phyloP scores from a whole-genome alignment of 129 eudicot genomes.

The Smallanthus sonchifolius region DNA sequence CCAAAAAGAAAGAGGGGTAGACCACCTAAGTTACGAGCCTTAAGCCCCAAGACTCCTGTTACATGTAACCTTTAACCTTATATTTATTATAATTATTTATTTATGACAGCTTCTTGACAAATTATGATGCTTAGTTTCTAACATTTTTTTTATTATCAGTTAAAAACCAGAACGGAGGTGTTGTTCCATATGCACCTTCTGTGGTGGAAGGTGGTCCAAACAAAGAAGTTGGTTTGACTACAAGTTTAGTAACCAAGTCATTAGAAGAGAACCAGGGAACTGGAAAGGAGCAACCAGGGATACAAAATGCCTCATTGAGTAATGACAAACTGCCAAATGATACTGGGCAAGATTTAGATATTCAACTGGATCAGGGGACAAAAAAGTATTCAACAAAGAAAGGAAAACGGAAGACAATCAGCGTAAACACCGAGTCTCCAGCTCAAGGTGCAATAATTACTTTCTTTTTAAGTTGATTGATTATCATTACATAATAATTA shows the following conservation, averaged over 20 bases:
- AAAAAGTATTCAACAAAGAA: slow-evolving; percentile 22
- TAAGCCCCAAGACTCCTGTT: slow-evolving; percentile 14
- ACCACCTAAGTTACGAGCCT: slow-evolving; percentile 33
- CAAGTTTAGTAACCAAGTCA: slow-evolving; percentile 12
- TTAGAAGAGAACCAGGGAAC: slow-evolving; percentile 16
- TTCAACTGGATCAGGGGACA: slow-evolving; percentile 5
- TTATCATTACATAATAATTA: not conserved
- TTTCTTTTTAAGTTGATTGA: not conserved
- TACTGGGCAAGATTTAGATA: slow-evolving; percentile 18
- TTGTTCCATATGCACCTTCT: not conserved
- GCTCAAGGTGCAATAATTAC: slow-evolving; percentile 32
- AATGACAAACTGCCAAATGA: slow-evolving; percentile 16
- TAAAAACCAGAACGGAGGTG: slow-evolving; percentile 19
- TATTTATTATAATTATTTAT: not conserved
- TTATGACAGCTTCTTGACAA: not conserved
- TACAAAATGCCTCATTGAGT: slow-evolving; percentile 1
- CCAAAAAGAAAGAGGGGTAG: slow-evolving; percentile 65
- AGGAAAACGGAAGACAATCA: slow-evolving; percentile 32
- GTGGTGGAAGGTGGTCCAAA: not conserved
- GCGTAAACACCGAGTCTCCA: slow-evolving; percentile 22
- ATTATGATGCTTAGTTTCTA: not conserved
- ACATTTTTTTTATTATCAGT: slow-evolving; percentile 18
- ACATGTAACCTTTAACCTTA: slow-evolving; percentile 28
- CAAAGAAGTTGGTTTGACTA: slow-evolving; percentile 24
- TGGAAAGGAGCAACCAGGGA: slow-evolving; percentile 11